These are phyloP conservation scores for Emergomyces orientalis DNA, from an alignment of 2,329 filamentous ascomycete species.

Conservation along the genomic window DNA sequence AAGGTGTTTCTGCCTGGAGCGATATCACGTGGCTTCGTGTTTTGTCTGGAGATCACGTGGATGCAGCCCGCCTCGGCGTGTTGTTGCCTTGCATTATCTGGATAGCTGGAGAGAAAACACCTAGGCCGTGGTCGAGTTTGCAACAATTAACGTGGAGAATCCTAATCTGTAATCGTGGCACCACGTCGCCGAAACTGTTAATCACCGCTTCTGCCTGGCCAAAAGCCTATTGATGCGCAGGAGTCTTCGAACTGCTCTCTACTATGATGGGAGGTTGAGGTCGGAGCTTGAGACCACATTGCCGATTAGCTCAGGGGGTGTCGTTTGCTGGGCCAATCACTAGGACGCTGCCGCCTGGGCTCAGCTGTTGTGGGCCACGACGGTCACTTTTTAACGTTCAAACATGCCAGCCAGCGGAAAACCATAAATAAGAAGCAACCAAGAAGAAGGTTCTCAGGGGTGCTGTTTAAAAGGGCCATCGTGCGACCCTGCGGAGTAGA, in stretches of 20 bases:
- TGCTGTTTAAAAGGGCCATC: not conserved
- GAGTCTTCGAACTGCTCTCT: not conserved
- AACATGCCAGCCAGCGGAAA: not conserved
- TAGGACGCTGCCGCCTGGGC: slow-evolving; percentile 20
- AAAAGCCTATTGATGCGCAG: not conserved
- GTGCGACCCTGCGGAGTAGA: not conserved
- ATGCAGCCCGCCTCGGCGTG: not conserved
- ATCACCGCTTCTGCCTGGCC: not conserved
- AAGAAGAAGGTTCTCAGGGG: not conserved
- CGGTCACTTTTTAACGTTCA: not conserved
- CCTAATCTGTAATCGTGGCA: not conserved
- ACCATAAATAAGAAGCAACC: not conserved
- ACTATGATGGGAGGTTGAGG: not conserved
- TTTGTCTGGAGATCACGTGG: not conserved
- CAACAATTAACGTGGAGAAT: not conserved
- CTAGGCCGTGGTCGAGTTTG: not conserved
- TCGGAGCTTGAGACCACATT: not conserved
- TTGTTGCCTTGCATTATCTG: not conserved
- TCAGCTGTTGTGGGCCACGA: slow-evolving; percentile 3
- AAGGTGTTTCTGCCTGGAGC: not conserved
- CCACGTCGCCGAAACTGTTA: not conserved
- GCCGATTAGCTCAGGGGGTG: slow-evolving; percentile 1
- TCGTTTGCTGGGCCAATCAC: slow-evolving; percentile 19
- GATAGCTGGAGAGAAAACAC: not conserved
- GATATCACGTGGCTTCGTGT: not conserved